Evolutionary conservation across 371 early-diverging fungal genomes (phyloP), one percentile per base, ranked within the genome.

Genomic region (Massospora cicadina): DNA sequence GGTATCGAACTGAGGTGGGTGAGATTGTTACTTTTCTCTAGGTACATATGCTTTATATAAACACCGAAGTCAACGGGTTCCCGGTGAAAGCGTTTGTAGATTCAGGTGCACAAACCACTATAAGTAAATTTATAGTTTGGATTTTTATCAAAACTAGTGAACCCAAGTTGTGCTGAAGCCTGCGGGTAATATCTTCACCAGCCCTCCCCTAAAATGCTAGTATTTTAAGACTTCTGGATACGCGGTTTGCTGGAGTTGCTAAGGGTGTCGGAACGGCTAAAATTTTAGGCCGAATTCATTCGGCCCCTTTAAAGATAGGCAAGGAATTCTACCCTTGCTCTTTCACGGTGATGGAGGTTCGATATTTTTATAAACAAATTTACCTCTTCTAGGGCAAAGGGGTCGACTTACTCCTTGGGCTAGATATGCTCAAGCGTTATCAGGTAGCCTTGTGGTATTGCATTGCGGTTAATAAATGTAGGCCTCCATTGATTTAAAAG

Each of bases 41-140:
- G 74, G 87, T 90, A 26, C 82, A 85, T 1, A 93, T 94, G 84
- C 81, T 95, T 21, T 97, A 95, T 73, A 87, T 97, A 53, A 76
- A 86, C 69, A 83, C 82, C 12, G 81, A 88, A 68, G 90, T 95
- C 62, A 98, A 98, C 72, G 87, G 87, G 12, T 78, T 78, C 32
- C 83, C 82, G 1, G 75, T 95, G 43, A 93, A 93, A 68, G 95
- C 97, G 0, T 86, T 98, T 71, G 94, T 98, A 0, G 98, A 98
- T 72, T 93, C 95, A 2, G 98, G 97, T 25, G 98, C 98, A 12
- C 97, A 96, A 68, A 88, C 88, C 25, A 95, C 97, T 3, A 93
- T 98, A 59, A 94, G 91, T 90, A 79, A 73, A 80, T 77, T 0
- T 29, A 27, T 0, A 33, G 33, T n/a, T n/a, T n/a, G 21, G 43